Evolutionary conservation across 2,329 filamentous ascomycete genomes (phyloP), one percentile per base, ranked within the genome.

Genomic region (Aphanocladium album): DNA sequence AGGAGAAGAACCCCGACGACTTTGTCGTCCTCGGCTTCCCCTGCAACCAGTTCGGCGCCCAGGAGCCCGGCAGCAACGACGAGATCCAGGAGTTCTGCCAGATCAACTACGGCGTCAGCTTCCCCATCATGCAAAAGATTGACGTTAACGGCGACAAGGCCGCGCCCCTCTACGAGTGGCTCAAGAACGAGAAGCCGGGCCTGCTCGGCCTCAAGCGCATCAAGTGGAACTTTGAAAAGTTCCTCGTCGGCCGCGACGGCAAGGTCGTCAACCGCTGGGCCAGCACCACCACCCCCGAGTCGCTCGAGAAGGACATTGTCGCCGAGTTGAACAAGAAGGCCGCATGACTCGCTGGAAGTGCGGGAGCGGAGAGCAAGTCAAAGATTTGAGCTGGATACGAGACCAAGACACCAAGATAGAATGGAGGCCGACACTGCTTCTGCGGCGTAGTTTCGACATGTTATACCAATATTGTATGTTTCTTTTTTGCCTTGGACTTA

Each of bases 191-290:
- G 76, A 89, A 91, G 80, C 84, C 93, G 1, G 93, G 95, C 23
- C 71, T 97, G 60, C 78, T 98, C 78, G 95, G 95, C 21, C 74
- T 98, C 71, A 93, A 96, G 87, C 78, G 88, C 64, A 82, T 99
- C 70, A 97, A 98, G 89, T 99, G 95, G 95, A 99, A 99, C 79
- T 99, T 98, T 80, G 95, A 99, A 77, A 99, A 99, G 85, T 99
- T 97, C 78, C 79, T 99, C 65, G 80, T 99, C 66, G 89, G 88
- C 63, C 84, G 85, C 64, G 91, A 98, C 75, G 95, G 95, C 27
- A 83, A 89, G 77, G 91, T 98, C 67, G 89, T 90, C 77, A 83
- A 83, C 30, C 81, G 95, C 66, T 99, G 92, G 91, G 90, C 91
- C 37, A 93, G 90, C 75, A 89, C 86, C 19, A 91, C 89, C 62